phyloP scores from a whole-genome alignment of 345 rosid species.

The Sapria himalayana region DNA sequence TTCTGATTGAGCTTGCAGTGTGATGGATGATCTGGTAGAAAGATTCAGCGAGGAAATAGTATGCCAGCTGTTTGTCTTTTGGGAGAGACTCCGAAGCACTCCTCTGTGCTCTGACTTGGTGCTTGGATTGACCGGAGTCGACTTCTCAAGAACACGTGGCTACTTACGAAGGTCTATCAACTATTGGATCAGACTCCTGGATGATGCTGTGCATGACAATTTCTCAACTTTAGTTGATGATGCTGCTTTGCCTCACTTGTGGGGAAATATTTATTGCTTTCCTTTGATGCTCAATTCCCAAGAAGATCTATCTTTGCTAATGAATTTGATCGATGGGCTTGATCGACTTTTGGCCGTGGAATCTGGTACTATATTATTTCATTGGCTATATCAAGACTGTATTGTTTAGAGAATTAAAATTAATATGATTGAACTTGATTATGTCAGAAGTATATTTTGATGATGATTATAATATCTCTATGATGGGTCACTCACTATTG shows the following conservation, averaged over 20 bases:
- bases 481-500: no score
- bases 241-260: conserved; percentile 31
- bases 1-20: conserved; percentile 28
- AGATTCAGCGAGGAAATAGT: conserved; percentile 37
- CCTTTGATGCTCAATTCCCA: conserved; percentile 21
- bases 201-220: conserved; percentile 13
- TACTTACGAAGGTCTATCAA: conserved; percentile 21
- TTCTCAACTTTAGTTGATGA: conserved; percentile 14
- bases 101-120: conserved; percentile 10
- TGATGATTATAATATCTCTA: no score
- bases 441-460: no score
- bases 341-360: conserved; percentile 22
- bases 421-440: background rate
- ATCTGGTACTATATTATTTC: conserved; percentile 21
- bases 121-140: conserved; percentile 22
- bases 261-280: conserved; percentile 59
- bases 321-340: conserved; percentile 32
- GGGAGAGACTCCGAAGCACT: conserved; percentile 36
- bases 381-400: no score
- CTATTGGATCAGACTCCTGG: conserved; percentile 13
- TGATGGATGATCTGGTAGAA: conserved; percentile 41
- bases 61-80: conserved; percentile 28
- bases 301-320: conserved; percentile 20
- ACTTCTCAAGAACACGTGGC: conserved; percentile 17
- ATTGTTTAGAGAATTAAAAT: background rate